phyloP scores from a whole-genome alignment of 306 rosid species.

The Fragaria ananassa region DNA sequence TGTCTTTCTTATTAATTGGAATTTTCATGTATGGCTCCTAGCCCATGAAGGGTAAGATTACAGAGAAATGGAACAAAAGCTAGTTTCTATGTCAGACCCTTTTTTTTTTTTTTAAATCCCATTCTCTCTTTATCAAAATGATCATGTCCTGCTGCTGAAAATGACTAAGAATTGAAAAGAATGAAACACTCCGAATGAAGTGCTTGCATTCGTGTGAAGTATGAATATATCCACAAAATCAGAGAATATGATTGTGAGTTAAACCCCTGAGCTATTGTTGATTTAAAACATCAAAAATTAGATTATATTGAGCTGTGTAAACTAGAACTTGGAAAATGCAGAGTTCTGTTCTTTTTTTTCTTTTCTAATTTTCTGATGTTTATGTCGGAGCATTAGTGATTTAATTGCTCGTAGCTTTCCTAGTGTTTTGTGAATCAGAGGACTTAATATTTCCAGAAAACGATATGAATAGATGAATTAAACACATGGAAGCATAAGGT shows the following conservation, averaged over 20 bases:
- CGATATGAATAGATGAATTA: not conserved
- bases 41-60: not conserved
- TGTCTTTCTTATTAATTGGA: not conserved
- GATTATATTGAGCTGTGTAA: not conserved
- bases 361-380: not conserved
- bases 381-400: not conserved
- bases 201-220: not conserved
- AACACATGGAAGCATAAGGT: not conserved
- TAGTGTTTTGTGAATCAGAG: not conserved
- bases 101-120: no score
- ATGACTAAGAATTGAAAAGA: not conserved
- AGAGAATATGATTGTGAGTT: not conserved
- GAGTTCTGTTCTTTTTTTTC: not conserved
- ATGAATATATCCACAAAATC: not conserved
- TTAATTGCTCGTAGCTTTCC: not conserved
- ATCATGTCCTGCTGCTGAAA: not conserved
- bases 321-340: not conserved
- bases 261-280: not conserved
- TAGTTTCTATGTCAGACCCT: not conserved
- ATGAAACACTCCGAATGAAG: not conserved
- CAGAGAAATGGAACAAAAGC: not conserved
- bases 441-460: not conserved
- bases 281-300: not conserved
- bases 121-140: not conserved
- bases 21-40: constrained; percentile 3